These are phyloP conservation scores for Drechslerella dactyloides DNA, from an alignment of 2,329 filamentous ascomycete species.

Conservation along the genomic window DNA sequence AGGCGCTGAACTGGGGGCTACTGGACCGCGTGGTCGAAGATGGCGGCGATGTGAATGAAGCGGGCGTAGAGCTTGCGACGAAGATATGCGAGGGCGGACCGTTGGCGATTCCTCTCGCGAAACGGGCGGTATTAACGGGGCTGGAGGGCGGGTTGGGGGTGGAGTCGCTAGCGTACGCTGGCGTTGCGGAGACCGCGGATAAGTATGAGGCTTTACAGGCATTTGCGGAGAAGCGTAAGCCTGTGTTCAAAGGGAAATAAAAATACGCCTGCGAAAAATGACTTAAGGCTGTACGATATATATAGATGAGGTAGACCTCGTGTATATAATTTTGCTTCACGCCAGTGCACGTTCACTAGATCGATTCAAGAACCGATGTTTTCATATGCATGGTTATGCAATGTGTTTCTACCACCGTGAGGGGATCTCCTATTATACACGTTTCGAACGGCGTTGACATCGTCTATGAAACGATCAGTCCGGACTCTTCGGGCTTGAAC, in stretches of 20 bases:
- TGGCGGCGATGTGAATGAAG: constrained; percentile 58
- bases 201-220: constrained; percentile 84
- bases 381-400: too few species aligned
- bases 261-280: too few species aligned
- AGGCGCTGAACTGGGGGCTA: constrained; percentile 89
- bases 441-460: not conserved
- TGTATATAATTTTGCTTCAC: too few species aligned
- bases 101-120: constrained; percentile 76
- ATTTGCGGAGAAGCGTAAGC: constrained; percentile 78
- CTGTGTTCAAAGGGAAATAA: constrained; percentile 67
- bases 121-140: constrained; percentile 77
- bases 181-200: constrained; percentile 83
- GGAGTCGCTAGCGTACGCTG: constrained; percentile 81
- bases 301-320: not conserved
- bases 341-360: too few species aligned
- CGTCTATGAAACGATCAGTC: constrained; percentile 49
- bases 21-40: constrained; percentile 81
- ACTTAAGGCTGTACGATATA: constrained; percentile 39
- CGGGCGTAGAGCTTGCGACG: constrained; percentile 75
- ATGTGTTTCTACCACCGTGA: too few species aligned
- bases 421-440: too few species aligned
- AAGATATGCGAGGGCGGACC: constrained; percentile 92
- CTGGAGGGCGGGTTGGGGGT: constrained; percentile 72
- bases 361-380: too few species aligned
- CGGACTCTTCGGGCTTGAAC: constrained; percentile 59